A percentile compares a stretch with the other conserved stretches of the same genome.
Evolutionary conservation across 306 rosid genomes (phyloP).

Genomic region (Castanopsis chinensis): DNA sequence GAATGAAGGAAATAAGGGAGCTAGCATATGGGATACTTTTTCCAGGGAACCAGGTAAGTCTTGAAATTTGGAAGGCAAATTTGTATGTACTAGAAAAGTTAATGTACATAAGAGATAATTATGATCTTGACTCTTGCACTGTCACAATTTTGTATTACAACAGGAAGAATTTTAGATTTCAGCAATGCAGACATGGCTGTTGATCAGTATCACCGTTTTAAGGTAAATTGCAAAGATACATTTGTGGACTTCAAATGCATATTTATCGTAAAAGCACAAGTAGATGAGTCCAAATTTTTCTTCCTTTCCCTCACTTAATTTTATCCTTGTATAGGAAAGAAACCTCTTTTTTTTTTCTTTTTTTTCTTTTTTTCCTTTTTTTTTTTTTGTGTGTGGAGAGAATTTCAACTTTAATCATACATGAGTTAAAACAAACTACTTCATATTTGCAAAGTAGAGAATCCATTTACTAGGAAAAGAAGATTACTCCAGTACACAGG

Average conservation of each 20-base stretch:
- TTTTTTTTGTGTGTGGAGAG: no score
- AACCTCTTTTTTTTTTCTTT: background rate
- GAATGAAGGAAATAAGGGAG: slow-evolving; percentile 89
- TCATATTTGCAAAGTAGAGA: no score
- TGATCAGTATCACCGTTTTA: slow-evolving; percentile 91
- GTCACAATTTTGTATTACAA: slow-evolving; percentile 15
- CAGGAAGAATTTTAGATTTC: slow-evolving; percentile 91
- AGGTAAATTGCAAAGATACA: slow-evolving; percentile 44
- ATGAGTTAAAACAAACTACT: background rate
- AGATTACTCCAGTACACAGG: no score
- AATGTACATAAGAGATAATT: background rate
- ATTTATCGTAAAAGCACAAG: slow-evolving; percentile 7
- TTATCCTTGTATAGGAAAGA: background rate
- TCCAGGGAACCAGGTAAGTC: slow-evolving; percentile 60
- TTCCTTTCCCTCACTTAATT: background rate
- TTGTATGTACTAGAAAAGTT: background rate
- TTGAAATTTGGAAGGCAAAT: background rate
- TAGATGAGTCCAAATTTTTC: slow-evolving; percentile 6
- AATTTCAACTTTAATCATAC: background rate
- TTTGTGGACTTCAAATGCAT: slow-evolving; percentile 16
- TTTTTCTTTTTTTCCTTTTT: no score
- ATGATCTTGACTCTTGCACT: background rate
- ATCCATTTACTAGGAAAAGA: no score
- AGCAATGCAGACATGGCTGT: slow-evolving; percentile 90
- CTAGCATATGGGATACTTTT: slow-evolving; percentile 87